Percentiles rank a stretch among this genome's conserved stretches.
phyloP scores from a whole-genome alignment of 441 rosid species.

The Croton setiger region DNA sequence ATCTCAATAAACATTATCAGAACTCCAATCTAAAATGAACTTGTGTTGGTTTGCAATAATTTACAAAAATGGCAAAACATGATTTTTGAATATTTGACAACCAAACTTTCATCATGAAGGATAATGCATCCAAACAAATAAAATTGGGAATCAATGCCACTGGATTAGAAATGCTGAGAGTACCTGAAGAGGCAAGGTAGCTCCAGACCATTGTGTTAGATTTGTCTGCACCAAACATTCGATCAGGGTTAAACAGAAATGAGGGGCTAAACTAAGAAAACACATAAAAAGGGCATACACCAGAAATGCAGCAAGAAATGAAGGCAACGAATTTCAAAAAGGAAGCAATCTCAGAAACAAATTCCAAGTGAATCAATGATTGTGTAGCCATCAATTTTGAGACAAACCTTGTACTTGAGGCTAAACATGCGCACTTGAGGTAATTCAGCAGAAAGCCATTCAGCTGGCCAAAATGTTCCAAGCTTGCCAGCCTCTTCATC shows the following conservation, averaged over 20 bases:
- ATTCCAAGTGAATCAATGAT: conserved; percentile 6
- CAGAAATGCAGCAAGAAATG: conserved; percentile 6
- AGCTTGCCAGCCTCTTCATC: conserved; percentile 98
- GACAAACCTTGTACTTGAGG: conserved; percentile 86
- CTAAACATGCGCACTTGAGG: conserved; percentile 87
- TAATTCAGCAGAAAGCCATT: conserved; percentile 91
- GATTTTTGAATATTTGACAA: neutral
- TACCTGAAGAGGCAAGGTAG: conserved; percentile 97
- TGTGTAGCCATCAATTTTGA: conserved; percentile 18
- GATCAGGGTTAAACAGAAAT: conserved; percentile 17
- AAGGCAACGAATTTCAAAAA: conserved; percentile 13
- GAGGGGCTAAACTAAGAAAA: conserved; percentile 18
- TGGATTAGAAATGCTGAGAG: conserved; percentile 11
- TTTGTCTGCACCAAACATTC: conserved; percentile 64
- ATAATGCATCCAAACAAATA: neutral
- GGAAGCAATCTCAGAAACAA: conserved; percentile 13
- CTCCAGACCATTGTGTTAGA: conserved; percentile 96
- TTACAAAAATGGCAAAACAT: neutral
- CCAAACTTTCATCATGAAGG: conserved; percentile 3
- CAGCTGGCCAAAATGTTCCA: conserved; percentile 98
- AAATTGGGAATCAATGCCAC: conserved; percentile 2
- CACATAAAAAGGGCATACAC: conserved; percentile 12
- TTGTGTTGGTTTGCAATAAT: neutral
- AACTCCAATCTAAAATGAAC: neutral
- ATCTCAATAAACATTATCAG: neutral